Evolutionary conservation across 495 filamentous ascomycete genomes (phyloP), one percentile per base, ranked within the genome.

Genomic region (Annulohypoxylon nitens): DNA sequence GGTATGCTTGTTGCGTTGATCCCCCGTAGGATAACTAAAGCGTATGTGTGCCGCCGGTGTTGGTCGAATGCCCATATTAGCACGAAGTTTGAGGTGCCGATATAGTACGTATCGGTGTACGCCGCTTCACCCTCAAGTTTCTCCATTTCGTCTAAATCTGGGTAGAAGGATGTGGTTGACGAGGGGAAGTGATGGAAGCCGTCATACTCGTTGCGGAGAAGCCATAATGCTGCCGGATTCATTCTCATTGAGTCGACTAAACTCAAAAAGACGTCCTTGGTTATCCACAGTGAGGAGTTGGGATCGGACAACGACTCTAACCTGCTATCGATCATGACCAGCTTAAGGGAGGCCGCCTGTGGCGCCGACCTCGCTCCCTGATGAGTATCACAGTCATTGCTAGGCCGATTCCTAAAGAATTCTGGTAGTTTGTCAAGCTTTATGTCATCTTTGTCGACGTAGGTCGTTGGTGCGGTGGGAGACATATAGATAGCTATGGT

Each of bases 21-120:
- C 41, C 59, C 70, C 25, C 75, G 55, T 0, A 69, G 47, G 36
- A 78, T 69, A 53, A 64, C 64, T 2, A 78, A 55, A 11, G 73
- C 75, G 30, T 48, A 57, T 34, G 75, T 78, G 9, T 30, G 41
- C 30, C 41, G 57, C 0, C 30, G 66, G 11, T 25, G 39, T 12
- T 58, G 59, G 47, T 76, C 60, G 47, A 68, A 78, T 2, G 76
- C 70, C 73, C 76, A 78, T 43, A 71, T 64, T 14, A 78, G 70
- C 53, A 67, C 73, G 53, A 75, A 77, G 58, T 61, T 69, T 7
- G 72, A 74, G 23, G 69, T 77, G 23, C 75, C 75, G 25, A 77
- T 50, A 39, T 77, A 77, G 64, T 75, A 75, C 43, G 75, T 74
- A 50, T 74, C 67, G 20, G 54, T 14, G 45, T 33, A 34, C 5